Conservation (phyloP, 1,139 yeast species). For the Sugiyamaella japonica region DNA sequence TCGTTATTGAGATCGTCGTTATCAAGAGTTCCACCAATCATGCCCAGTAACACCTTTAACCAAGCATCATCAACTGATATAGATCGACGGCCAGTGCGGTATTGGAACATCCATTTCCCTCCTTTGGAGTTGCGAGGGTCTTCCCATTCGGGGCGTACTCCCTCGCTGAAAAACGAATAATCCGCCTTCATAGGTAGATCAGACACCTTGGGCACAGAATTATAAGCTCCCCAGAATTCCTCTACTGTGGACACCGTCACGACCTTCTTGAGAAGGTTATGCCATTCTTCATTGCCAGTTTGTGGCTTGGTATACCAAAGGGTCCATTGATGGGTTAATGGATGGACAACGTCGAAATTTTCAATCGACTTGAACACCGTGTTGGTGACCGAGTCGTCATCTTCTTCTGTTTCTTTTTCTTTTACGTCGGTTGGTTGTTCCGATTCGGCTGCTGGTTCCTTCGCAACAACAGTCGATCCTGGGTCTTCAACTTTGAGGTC, state of each 20-base stretch:
- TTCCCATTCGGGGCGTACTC: slow-evolving; percentile 99
- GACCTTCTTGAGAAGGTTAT: slow-evolving; percentile 88
- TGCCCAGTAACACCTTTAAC: slow-evolving; percentile 87
- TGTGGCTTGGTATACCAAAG: slow-evolving; percentile 96
- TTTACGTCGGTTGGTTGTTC: no score
- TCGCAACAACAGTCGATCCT: slow-evolving; percentile 7
- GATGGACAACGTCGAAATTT: slow-evolving; percentile 82
- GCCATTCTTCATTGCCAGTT: slow-evolving; percentile 77
- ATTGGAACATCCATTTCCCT: slow-evolving; percentile 90
- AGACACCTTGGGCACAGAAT: slow-evolving; percentile 88
- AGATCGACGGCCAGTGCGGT: slow-evolving; percentile 50
- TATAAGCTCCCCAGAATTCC: slow-evolving; percentile 98
- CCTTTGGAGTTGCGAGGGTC: slow-evolving; percentile 84
- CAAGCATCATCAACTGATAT: slow-evolving; percentile 83
- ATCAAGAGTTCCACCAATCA: slow-evolving; percentile 95
- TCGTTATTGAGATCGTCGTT: slow-evolving; percentile 54
- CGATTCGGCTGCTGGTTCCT: slow-evolving; percentile 32
- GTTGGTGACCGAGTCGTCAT: slow-evolving; percentile 24
- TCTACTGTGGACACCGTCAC: slow-evolving; percentile 91
- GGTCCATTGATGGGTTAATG: slow-evolving; percentile 91
- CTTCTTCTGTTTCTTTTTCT: slow-evolving; percentile 36
- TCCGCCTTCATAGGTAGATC: slow-evolving; percentile 92
- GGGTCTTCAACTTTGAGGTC: slow-evolving; percentile 26
- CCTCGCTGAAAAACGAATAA: slow-evolving; percentile 93
- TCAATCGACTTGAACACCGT: slow-evolving; percentile 69